Percentiles rank a stretch among this genome's conserved stretches.
Evolutionary conservation across 2,329 filamentous ascomycete genomes (phyloP).

Genomic region (Sordariomycetes sp.): DNA sequence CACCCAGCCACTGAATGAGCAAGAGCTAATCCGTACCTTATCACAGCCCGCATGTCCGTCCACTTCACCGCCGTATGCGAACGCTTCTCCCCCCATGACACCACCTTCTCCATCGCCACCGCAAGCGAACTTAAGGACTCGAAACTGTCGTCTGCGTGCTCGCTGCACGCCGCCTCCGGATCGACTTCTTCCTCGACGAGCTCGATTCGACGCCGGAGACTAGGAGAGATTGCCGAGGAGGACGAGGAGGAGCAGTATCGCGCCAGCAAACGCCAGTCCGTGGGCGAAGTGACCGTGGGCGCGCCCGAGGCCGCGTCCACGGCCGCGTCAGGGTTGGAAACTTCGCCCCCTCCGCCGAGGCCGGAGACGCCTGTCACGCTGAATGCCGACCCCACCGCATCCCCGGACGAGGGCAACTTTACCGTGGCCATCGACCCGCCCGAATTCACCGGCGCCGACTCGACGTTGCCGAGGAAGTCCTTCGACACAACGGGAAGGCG

Average conservation of each 20-base stretch:
- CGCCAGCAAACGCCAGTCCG: constrained; percentile 47
- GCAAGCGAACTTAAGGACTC: constrained; percentile 78
- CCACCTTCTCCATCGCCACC: constrained; percentile 63
- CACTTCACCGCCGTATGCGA: constrained; percentile 59
- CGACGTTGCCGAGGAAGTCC: constrained; percentile 32
- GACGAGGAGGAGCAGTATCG: constrained; percentile 62
- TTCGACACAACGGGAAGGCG: constrained; percentile 29
- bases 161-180: constrained; percentile 75
- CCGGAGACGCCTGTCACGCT: constrained; percentile 31
- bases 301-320: constrained; percentile 2
- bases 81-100: constrained; percentile 76
- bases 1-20: background rate
- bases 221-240: constrained; percentile 92
- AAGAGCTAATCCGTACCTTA: background rate
- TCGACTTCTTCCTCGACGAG: constrained; percentile 79
- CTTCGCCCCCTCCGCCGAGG: constrained; percentile 6
- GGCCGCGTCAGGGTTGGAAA: constrained; percentile 11
- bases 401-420: constrained; percentile 39
- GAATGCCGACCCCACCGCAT: constrained; percentile 38
- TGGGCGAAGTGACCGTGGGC: constrained; percentile 25
- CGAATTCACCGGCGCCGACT: constrained; percentile 36
- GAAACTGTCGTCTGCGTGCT: constrained; percentile 78
- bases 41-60: constrained; percentile 67
- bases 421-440: constrained; percentile 38
- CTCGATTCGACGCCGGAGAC: constrained; percentile 62